Base-by-base conservation (phyloP, 1,139 yeast species). In the Candida tropicalis region DNA sequence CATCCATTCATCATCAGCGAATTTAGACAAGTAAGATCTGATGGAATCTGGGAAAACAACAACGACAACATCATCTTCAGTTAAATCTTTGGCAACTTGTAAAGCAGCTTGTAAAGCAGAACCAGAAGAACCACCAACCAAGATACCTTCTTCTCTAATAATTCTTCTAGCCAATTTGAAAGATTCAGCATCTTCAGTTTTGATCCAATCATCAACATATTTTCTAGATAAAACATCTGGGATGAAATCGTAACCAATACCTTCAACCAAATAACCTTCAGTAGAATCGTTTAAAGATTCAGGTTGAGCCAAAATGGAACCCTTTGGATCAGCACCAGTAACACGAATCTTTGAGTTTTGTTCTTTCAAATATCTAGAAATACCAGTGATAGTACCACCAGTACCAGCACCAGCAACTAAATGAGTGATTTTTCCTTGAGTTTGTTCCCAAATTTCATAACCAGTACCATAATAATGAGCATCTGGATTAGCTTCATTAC, bases 1-100 rank as follows among this genome's bases (percentile, higher is more conserved):
- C 87, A 88, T 82, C 96, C 96, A 88, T 68, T 87, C 95, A 59
- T 88, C 95, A 63, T 88, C 96, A 40, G 88, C 93, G 60, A 88
- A 88, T 70, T 88, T 88, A 52, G 93, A 82, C 63, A 88, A 76
- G 70, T 88, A 88, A 11, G 95, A 87, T 72, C 96, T 82, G 58
- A 88, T 81, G 35, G 93, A 84, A 63, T 88, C 96, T 42, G 96
- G 96, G 79, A 87, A 81, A 25, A 88, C 84, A 37, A 86, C 91
- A 33, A 88, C 96, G 48, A 88, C 76, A 25, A 79, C 80, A 55
- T 87, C 95, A 43, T 83, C 79, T 67, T 85, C 89, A 40, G 85
- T 77, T 59, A 87, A 75, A 45, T 79, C 83, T 60, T 83, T 75
- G 53, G 84, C 84, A 49, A 86, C 87, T 54, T 81, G 69, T 46